phyloP scores from a whole-genome alignment of 164 flowering plant species.

The Nymphaea thermarum region DNA sequence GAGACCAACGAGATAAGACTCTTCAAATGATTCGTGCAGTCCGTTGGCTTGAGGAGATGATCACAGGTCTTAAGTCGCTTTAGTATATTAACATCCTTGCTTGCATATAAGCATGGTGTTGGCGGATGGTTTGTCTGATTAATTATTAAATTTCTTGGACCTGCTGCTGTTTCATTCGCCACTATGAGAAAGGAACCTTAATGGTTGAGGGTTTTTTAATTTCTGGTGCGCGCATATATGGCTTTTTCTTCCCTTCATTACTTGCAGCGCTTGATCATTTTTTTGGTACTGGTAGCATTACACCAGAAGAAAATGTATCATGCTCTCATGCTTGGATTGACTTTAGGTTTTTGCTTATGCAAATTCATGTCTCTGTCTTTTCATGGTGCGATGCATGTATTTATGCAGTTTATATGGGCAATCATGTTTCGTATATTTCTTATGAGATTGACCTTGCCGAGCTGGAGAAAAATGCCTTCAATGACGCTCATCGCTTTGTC shows the following conservation, averaged over 20 bases:
- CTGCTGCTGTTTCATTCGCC: no score
- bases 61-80: no score
- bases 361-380: background rate
- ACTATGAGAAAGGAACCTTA: no score
- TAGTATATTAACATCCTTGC: no score
- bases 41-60: no score
- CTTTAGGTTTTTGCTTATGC: background rate
- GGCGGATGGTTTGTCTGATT: no score
- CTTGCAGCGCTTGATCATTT: constrained; percentile 56
- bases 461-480: constrained; percentile 67
- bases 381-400: background rate
- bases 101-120: no score
- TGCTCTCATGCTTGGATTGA: background rate
- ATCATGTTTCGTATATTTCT: constrained; percentile 12
- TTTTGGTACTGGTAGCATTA: constrained; percentile 71
- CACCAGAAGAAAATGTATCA: constrained; percentile 78
- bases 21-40: no score
- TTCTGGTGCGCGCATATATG: constrained; percentile 73
- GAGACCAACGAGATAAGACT: no score
- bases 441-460: constrained; percentile 56
- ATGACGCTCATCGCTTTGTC: constrained; percentile 89
- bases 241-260: constrained; percentile 68
- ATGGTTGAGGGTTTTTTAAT: no score
- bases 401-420: background rate
- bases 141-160: no score